Base-by-base conservation (phyloP, 2,329 filamentous ascomycete species). In the Chrysoporthe austroafricana region DNA sequence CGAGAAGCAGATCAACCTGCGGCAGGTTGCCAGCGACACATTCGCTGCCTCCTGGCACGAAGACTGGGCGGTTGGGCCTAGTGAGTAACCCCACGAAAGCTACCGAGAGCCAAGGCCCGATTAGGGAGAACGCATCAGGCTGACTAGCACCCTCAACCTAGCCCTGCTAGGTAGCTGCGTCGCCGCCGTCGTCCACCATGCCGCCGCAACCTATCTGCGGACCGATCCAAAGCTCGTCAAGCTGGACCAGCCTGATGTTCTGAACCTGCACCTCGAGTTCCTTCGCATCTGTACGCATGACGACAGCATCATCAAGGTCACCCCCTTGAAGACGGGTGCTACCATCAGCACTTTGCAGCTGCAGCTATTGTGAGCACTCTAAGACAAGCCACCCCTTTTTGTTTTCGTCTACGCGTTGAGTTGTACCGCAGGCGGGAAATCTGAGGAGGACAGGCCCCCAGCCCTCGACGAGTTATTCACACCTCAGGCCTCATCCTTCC, bases 201-300 rank as follows among this genome's bases (percentile, higher is more conserved):
- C 72, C 26, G 71, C 71, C 34, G 46, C 50, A 7, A 73, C 71
- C 9, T 72, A 76, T 62, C 68, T 75, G n/a, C 32, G 18, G 0
- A 70, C 66, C 0, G 66, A 73, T 3, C 62, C 64, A 1, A 21
- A 18, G 21, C 67, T 72, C 1, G 42, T 39, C 36, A 39, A 39
- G 36, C 6, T 36, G 34, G 71, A 73, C 34, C 75, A 76, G 56
- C 71, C 74, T 1, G 70, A 76, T 44, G 62, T 76, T 4, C 56
- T 74, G 1, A 75, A 66, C 11, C 57, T 76, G 3, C 74, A 76
- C 58, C 5, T 76, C 54, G 71, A 76, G 18, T 76, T 74, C 52
- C 71, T 77, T 2, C 71, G 72, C 3, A 11, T 67, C 0, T 76
- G 74, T 62, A 72, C 71, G 39, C 50, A 42, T 26, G 7, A 54